phyloP scores from a whole-genome alignment of 2,329 filamentous ascomycete species.

The Talaromyces islandicus region DNA sequence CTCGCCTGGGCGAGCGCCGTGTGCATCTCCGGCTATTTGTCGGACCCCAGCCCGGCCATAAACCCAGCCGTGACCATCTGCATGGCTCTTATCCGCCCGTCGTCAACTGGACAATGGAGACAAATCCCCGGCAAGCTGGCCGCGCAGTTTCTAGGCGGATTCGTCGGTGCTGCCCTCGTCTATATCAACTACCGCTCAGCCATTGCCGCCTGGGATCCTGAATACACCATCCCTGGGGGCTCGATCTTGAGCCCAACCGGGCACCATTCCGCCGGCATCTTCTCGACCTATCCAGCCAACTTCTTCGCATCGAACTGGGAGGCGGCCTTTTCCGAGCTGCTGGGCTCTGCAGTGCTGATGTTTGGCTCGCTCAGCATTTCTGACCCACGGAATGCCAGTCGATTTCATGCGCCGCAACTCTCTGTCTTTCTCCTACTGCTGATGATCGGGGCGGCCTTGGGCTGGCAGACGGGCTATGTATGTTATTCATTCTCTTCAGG shows the following conservation, averaged over 20 bases:
- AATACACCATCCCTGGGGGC: conserved; percentile 1
- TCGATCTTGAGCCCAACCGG: too few relatives aligned
- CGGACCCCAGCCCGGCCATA: conserved; percentile 22
- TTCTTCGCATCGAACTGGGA: conserved; percentile 26
- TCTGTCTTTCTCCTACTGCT: conserved; percentile 22
- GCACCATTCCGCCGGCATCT: too few relatives aligned
- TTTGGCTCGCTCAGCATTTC: conserved; percentile 23
- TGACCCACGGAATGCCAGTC: conserved; percentile 18
- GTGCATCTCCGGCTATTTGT: conserved; percentile 21
- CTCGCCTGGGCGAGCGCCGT: conserved; percentile 26
- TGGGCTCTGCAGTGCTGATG: conserved; percentile 25
- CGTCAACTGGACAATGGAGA: conserved; percentile 21
- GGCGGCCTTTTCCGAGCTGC: conserved; percentile 22
- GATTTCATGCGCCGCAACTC: conserved; percentile 22
- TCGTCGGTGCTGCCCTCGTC: conserved; percentile 24
- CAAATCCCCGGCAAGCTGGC: conserved; percentile 21
- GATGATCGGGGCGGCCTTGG: conserved; percentile 23
- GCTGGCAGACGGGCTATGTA: conserved; percentile 31
- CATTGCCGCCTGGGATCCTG: conserved; percentile 25
- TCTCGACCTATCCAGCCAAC: too few relatives aligned
- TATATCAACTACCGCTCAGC: conserved; percentile 27
- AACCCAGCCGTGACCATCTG: conserved; percentile 23
- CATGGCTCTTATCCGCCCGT: conserved; percentile 23
- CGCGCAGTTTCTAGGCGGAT: conserved; percentile 25
- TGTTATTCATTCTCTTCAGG: conserved; percentile 11